Percentiles rank a stretch among this genome's conserved stretches.
Evolutionary conservation across 73 alveolate species (phyloP).

Genomic region (Paramecium octaurelia): DNA sequence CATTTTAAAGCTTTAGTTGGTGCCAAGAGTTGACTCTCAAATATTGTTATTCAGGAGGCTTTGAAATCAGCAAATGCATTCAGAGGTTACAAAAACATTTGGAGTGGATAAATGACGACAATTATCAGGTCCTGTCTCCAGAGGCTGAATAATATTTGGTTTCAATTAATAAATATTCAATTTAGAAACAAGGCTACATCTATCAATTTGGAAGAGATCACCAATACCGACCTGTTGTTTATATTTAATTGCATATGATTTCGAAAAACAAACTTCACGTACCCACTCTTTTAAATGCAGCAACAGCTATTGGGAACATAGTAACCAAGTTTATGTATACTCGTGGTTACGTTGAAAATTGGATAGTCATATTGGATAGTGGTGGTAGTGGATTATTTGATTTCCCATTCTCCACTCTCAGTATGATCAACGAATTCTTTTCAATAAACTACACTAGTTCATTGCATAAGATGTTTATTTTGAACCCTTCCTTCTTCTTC

Average conservation of each 20-base stretch:
- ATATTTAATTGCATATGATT: not conserved
- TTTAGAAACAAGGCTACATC: conserved; percentile 35
- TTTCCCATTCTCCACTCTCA: conserved; percentile 49
- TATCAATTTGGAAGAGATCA: conserved; percentile 62
- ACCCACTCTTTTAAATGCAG: conserved; percentile 18
- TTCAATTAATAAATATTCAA: not conserved
- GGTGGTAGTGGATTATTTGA: conserved; percentile 55
- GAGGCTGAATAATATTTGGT: conserved; percentile 56
- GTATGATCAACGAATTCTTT: conserved; percentile 38
- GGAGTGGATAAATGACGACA: conserved; percentile 52
- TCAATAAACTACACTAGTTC: conserved; percentile 52
- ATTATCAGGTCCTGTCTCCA: not conserved
- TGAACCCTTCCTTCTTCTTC: conserved; percentile 54
- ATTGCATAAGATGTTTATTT: conserved; percentile 56
- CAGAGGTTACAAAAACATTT: conserved; percentile 51
- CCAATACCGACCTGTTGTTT: conserved; percentile 52
- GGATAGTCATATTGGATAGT: conserved; percentile 58
- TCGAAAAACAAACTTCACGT: not conserved
- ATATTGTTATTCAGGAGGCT: conserved; percentile 64
- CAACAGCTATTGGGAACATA: conserved; percentile 14
- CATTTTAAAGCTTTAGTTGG: conserved; percentile 31
- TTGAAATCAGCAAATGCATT: conserved; percentile 49
- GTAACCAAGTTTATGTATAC: conserved; percentile 3
- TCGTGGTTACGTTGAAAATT: conserved; percentile 55
- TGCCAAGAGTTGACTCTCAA: conserved; percentile 46